Evolutionary conservation across 2,329 filamentous ascomycete genomes (phyloP), one percentile per base, ranked within the genome.

Genomic region (Aspergillus ochraceus): DNA sequence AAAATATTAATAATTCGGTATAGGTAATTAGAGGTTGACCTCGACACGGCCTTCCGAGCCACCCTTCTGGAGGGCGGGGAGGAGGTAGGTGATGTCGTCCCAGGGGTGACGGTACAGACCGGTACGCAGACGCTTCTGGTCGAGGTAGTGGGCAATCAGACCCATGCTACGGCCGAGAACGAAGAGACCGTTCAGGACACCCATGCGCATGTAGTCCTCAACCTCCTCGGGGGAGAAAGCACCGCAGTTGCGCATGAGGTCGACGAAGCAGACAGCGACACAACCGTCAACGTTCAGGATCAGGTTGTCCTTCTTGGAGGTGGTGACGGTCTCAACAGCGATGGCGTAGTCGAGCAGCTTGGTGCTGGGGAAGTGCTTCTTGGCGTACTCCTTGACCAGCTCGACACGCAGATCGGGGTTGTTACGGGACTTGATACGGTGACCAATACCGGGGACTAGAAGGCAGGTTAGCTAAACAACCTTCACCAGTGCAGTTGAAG

Each of bases 291-390:
- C 95, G 85, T 99, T 99, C 74, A 99, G 89, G 72, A 99, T 99
- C 70, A 99, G 88, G 86, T 98, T 99, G 84, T 99, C 95, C 87
- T 99, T 99, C 91, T 99, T 99, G 67, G 92, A 97, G 54, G 95
- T 99, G 58, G 95, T 99, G 66, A 99, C 95, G 11, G 90, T 91
- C 87, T 99, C 95, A 69, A 99, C 95, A 51, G 95, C 95, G 75
- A 99, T 88, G 68, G 95, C 95, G 79, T 97, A 99, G 84, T 99
- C 95, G 77, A 99, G 92, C 76, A 98, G 88, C 87, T 98, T 98
- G 86, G 91, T 92, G 83, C 83, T 93, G 71, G 95, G 92, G 90
- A 99, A 99, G 84, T 95, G 92, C 85, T 93, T 91, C 81, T 93
- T 86, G 76, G 96, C 95, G 80, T 95, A 99, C 82, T 99, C 94